Evolutionary conservation across 2,329 filamentous ascomycete genomes (phyloP), one percentile per base, ranked within the genome.

Genomic region (Hypoxylon sp.): DNA sequence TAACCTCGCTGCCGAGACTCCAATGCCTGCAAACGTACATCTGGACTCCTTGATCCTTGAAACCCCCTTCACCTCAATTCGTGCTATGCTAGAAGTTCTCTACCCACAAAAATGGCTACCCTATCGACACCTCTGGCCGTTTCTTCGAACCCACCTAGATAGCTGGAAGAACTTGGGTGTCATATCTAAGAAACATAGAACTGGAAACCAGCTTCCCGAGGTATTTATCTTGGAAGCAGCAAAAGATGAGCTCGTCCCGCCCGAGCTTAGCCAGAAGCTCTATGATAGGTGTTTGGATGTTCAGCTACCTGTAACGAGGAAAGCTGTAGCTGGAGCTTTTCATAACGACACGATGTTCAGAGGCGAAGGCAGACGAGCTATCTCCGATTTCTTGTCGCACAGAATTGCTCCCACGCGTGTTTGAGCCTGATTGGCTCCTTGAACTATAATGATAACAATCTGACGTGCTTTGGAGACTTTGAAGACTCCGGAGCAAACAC

Each of bases 41-140:
- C 77, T 85, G 37, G 69, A 81, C 50, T 82, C 86, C 0, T 69
- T 95, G 56, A 83, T 95, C 10, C 83, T 95, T 1, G 92, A 95
- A 76, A 94, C 92, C 0, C 92, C 92, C 0, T 94, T 94, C 69
- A 86, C 90, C 0, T 92, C 89, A 48, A 86, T 93, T 61, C 85
- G 86, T 64, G 87, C 86, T 17, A 94, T 95, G 91, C 82, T 95
- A 5, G 81, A 87, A 46, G 89, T 88, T 1, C 79, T 95, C 2
- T 95, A 95, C 75, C 92, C 92, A 0, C 91, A 94, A 73, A 92
- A 88, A 73, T 95, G 92, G 91, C 82, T 95, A 6, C 92, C 92
- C 0, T 95, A 95, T 77, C 86, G 87, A 51, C 89, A 95, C 76
- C 83, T 95, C 0, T 89, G 89, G 84, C 91, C 90, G 0, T 94